A percentile compares a stretch with the other conserved stretches of the same genome.
Evolutionary conservation across 192 early-diverging fungal species (phyloP).

Genomic region (Cladochytrium replicatum): DNA sequence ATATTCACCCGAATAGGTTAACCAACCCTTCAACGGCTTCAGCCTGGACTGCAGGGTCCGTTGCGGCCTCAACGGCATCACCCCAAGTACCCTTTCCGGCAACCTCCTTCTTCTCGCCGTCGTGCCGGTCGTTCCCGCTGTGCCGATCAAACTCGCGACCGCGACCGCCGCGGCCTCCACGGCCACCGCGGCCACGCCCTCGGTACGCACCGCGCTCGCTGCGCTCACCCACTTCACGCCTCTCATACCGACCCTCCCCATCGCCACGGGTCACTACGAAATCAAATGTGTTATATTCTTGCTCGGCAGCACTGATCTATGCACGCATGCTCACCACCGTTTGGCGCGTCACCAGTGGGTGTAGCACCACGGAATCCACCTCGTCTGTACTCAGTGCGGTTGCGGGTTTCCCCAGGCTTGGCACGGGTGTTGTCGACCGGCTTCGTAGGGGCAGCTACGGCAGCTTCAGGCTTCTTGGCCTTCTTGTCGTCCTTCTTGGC

Average conservation of each 20-base stretch:
- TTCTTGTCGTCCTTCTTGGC: constrained; percentile 19
- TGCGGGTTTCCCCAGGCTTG: constrained; percentile 8
- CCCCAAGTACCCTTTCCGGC: constrained; percentile 72
- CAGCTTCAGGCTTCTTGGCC: no score
- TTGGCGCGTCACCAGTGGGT: constrained; percentile 18
- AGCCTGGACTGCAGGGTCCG: constrained; percentile 30
- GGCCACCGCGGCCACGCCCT: constrained; percentile 19
- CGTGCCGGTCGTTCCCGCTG: constrained; percentile 63
- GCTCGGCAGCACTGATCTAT: no score
- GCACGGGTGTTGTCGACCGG: no score
- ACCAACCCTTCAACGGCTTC: constrained; percentile 9
- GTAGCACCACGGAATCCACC: constrained; percentile 12
- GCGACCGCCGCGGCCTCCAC: constrained; percentile 40
- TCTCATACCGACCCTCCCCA: no score
- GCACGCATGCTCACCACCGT: constrained; percentile 24
- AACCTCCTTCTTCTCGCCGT: constrained; percentile 84
- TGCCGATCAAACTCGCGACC: constrained; percentile 81
- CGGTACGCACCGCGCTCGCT: no score
- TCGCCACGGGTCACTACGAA: no score
- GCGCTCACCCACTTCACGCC: no score
- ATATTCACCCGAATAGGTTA: no score
- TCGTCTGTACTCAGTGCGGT: constrained; percentile 25
- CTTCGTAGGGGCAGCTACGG: no score
- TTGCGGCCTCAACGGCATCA: constrained; percentile 43
- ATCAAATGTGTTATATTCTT: no score